phyloP scores from a whole-genome alignment of 441 rosid genomes.

The Manihot esculenta region DNA sequence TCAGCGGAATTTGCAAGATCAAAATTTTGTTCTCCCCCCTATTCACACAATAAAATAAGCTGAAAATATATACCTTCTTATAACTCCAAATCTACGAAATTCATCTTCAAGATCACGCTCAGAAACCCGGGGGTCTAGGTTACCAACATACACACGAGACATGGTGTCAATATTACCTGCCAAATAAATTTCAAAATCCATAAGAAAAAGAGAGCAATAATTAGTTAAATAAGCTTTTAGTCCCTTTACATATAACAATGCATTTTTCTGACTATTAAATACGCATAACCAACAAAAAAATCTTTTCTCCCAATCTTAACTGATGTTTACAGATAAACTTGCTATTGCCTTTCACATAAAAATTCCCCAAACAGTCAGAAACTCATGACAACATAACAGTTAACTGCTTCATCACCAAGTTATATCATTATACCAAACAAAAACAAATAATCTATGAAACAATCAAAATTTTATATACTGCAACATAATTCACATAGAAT shows the following conservation, averaged over 20 bases:
- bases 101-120: conserved; percentile 95
- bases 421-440: too few species aligned
- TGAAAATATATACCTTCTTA: conserved; percentile 46
- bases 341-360: not conserved
- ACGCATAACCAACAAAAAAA: not conserved
- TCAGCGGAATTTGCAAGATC: not conserved
- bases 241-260: not conserved
- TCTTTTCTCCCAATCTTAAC: not conserved
- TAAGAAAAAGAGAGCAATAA: not conserved
- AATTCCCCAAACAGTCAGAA: not conserved
- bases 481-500: not conserved
- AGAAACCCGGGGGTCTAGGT: conserved; percentile 66
- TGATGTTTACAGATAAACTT: not conserved
- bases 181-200: not conserved
- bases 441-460: not conserved
- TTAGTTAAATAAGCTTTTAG: not conserved
- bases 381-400: not conserved
- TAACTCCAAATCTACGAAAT: conserved; percentile 69
- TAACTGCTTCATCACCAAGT: not conserved
- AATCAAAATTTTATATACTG: not conserved
- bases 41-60: not conserved
- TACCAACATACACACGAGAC: conserved; percentile 82
- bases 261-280: too few species aligned
- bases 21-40: not conserved
- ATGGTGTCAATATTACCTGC: conserved; percentile 31